phyloP scores from a whole-genome alignment of 2,329 filamentous ascomycete species.

The Sporothrix schenckii region DNA sequence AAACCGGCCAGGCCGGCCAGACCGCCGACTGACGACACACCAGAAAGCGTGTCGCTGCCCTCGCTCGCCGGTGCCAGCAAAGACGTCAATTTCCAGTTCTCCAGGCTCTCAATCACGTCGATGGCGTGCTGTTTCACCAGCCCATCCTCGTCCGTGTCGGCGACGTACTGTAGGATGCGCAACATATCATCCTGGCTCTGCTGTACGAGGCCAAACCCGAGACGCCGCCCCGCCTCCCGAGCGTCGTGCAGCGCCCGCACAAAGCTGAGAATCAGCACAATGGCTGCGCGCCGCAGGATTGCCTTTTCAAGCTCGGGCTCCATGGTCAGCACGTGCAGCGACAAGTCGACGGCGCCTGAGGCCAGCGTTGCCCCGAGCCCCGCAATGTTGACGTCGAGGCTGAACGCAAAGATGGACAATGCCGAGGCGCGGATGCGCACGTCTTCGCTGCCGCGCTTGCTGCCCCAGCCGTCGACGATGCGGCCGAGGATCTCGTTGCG shows the following conservation, averaged over 20 bases:
- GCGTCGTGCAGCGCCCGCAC: constrained; percentile 62
- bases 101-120: constrained; percentile 68
- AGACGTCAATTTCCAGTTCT: constrained; percentile 58
- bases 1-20: constrained; percentile 50
- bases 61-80: constrained; percentile 35
- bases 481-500: constrained; percentile 57
- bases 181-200: constrained; percentile 64
- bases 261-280: constrained; percentile 64
- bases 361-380: constrained; percentile 58
- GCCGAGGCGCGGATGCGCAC: constrained; percentile 70
- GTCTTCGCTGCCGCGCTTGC: constrained; percentile 67
- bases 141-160: constrained; percentile 66
- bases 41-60: not conserved
- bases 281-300: constrained; percentile 68
- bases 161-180: constrained; percentile 65
- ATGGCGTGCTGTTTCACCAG: constrained; percentile 68
- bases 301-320: constrained; percentile 63
- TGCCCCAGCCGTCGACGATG: constrained; percentile 70
- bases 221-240: constrained; percentile 49
- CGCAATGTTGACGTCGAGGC: constrained; percentile 62
- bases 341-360: constrained; percentile 63
- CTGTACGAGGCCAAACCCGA: constrained; percentile 59
- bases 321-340: constrained; percentile 63
- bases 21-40: constrained; percentile 16
- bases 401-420: constrained; percentile 64